Evolutionary conservation across 129 eudicot genomes (phyloP).

Genomic region (Heracleum sosnowskyi): DNA sequence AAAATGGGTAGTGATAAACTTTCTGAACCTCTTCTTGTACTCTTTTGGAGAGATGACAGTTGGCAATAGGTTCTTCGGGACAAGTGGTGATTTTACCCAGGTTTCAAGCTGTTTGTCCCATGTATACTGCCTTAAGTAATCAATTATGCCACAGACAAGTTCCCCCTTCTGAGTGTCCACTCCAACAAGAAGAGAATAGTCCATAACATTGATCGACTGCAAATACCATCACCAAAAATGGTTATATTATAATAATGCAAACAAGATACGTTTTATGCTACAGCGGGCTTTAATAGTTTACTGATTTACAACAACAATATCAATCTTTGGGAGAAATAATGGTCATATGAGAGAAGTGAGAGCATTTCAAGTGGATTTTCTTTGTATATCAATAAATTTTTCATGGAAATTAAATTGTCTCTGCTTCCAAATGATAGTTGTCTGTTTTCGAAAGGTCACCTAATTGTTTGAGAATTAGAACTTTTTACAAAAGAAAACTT

Average conservation of each 20-base stretch:
- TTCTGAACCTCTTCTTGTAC: constrained; percentile 66
- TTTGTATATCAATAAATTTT: not conserved
- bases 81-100: constrained; percentile 69
- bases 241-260: not conserved
- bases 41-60: constrained; percentile 74
- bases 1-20: constrained; percentile 61
- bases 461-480: not conserved
- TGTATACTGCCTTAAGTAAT: constrained; percentile 69
- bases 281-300: not conserved
- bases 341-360: not conserved
- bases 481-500: not conserved
- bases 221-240: not conserved
- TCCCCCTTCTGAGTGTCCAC: constrained; percentile 50
- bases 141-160: constrained; percentile 77
- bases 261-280: not conserved
- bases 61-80: constrained; percentile 64
- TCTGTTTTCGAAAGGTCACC: not conserved
- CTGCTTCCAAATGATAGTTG: not conserved
- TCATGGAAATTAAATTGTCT: not conserved
- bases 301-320: not conserved
- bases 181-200: constrained; percentile 77
- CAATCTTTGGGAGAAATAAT: not conserved
- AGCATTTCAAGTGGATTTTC: not conserved
- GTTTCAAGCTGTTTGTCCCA: constrained; percentile 84
- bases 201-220: constrained; percentile 76